Conservation (phyloP, 73 alveolate genomes). For the Diophrys sp. region DNA sequence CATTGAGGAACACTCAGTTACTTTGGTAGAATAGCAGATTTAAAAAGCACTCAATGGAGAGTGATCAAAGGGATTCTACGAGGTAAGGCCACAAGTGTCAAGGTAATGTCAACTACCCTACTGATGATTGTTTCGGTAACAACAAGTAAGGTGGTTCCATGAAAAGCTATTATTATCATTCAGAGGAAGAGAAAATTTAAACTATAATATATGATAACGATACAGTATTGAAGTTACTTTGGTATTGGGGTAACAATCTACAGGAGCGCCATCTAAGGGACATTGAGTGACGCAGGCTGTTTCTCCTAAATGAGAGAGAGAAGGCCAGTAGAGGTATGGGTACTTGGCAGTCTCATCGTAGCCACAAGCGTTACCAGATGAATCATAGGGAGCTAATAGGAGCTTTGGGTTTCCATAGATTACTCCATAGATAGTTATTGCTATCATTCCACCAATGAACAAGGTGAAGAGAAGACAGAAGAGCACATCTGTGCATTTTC, state of each 20-base stretch:
- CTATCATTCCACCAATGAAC: slow-evolving; percentile 80
- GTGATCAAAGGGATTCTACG: too few relatives aligned
- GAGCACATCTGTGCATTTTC: slow-evolving; percentile 90
- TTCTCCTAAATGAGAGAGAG: neutral
- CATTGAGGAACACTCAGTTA: slow-evolving; percentile 24
- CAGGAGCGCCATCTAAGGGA: neutral
- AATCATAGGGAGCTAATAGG: slow-evolving; percentile 42
- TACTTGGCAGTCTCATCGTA: neutral
- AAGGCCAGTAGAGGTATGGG: neutral
- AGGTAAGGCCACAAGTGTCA: too few relatives aligned
- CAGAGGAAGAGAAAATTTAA: too few relatives aligned
- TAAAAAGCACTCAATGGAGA: too few relatives aligned
- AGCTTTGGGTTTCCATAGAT: slow-evolving; percentile 81
- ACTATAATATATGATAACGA: too few relatives aligned
- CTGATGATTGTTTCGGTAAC: too few relatives aligned
- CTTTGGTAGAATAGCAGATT: too few relatives aligned
- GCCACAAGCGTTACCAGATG: slow-evolving; percentile 45
- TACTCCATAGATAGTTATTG: slow-evolving; percentile 78
- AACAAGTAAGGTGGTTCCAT: too few relatives aligned
- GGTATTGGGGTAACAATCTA: slow-evolving; percentile 15
- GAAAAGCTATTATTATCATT: too few relatives aligned
- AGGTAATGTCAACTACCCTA: too few relatives aligned
- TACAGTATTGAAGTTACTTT: too few relatives aligned
- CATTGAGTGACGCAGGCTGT: slow-evolving; percentile 1
- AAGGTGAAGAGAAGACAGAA: slow-evolving; percentile 80